Base-by-base conservation (phyloP, 2,329 filamentous ascomycete genomes). In the Colletotrichum sublineola region DNA sequence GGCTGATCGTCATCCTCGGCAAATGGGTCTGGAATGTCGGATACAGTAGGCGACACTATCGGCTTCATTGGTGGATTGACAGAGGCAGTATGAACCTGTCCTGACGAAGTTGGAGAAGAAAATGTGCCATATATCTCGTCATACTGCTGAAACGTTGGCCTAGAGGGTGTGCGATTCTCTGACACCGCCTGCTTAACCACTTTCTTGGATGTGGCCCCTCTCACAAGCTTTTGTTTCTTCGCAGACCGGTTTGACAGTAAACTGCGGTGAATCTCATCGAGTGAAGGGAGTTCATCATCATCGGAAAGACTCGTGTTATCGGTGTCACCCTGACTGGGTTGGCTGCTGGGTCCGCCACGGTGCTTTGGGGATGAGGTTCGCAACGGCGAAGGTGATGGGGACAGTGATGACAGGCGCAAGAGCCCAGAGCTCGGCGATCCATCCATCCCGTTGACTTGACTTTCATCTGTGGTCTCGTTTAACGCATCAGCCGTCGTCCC, bases 221-320 rank as follows among this genome's bases (percentile, higher is more conserved):
- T 66, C 8, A 31, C 40, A n/a, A 44, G 56, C 29, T 60, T 62
- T 20, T 46, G 40, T 40, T 62, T 67, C 40, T 67, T 71, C n/a
- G 48, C 55, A 36, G 53, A 14, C 44, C 42, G 67, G 24, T 58
- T 53, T 48, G 36, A 52, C 50, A 53, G 31, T 20, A 66, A 40
- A 14, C 68, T 46, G 36, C 69, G 65, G 9, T 74, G 61, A 5
- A 74, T 72, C n/a, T 84, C 80, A 15, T 80, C 76, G 14, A 85
- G 58, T 7, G 79, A 75, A 48, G 83, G 83, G 33, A 85, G 75
- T 29, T 84, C 74, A 31, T 69, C 83, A 36, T 81, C 79, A 5
- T 80, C 82, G 33, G 76, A 72, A 57, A 83, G 63, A 64, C 81
- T 83, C 5, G 82, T 84, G 46, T 77, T 77, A 33, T 84, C 81